phyloP scores from a whole-genome alignment of 495 filamentous ascomycete species.

The Daldinia caldariorum region DNA sequence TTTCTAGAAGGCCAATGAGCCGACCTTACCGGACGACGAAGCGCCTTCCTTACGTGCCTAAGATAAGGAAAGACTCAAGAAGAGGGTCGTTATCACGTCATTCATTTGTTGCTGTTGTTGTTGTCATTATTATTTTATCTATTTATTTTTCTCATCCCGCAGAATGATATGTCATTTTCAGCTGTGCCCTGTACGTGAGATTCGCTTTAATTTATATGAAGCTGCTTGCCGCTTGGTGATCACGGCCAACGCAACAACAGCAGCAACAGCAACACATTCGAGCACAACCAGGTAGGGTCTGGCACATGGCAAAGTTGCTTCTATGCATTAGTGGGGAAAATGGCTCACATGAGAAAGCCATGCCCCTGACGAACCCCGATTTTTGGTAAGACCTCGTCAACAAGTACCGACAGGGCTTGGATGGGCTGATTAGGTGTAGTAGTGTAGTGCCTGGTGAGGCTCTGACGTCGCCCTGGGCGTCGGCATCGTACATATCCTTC shows the following conservation, averaged over 20 bases:
- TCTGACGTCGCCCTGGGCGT: neutral
- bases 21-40: neutral
- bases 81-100: neutral
- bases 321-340: neutral
- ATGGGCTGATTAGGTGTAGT: neutral
- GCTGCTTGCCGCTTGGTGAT: neutral
- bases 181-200: neutral
- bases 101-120: neutral
- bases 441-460: neutral
- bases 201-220: neutral
- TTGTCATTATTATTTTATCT: too few species aligned
- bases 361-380: neutral
- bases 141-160: neutral
- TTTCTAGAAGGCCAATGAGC: neutral
- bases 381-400: neutral
- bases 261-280: neutral
- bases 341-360: neutral
- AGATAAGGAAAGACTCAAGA: constrained; percentile 12
- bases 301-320: too few species aligned
- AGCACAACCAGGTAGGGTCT: neutral
- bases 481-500: neutral
- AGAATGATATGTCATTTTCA: neutral
- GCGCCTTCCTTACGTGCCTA: constrained; percentile 16
- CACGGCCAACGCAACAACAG: too few species aligned
- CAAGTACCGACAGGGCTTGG: neutral